Percentiles rank a stretch among this genome's conserved stretches.
phyloP scores from a whole-genome alignment of 164 flowering plant genomes.

The Malania oleifera region DNA sequence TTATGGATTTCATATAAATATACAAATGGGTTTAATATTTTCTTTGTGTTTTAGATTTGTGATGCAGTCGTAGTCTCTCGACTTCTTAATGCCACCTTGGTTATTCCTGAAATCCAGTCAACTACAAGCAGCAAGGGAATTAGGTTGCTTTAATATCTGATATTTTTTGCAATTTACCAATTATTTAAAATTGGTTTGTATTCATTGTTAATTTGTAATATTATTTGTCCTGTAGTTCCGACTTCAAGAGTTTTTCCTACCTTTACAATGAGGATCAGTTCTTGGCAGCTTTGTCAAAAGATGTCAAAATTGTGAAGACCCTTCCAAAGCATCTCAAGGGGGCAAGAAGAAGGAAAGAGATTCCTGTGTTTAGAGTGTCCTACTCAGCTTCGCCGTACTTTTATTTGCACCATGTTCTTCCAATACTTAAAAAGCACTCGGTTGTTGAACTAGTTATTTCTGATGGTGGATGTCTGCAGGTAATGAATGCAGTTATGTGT shows the following conservation, averaged over 20 bases:
- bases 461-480: constrained; percentile 98
- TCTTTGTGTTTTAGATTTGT: constrained; percentile 52
- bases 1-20: not conserved
- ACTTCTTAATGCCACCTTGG: constrained; percentile 87
- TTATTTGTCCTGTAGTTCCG: constrained; percentile 46
- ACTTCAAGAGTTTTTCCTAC: constrained; percentile 92
- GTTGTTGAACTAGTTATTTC: constrained; percentile 80
- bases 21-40: not conserved
- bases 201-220: not conserved
- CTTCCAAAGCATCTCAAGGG: constrained; percentile 80
- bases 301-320: constrained; percentile 66
- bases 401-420: constrained; percentile 66
- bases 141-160: constrained; percentile 40
- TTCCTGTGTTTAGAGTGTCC: constrained; percentile 72
- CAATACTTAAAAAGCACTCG: constrained; percentile 59
- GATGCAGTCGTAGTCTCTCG: constrained; percentile 87
- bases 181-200: not conserved
- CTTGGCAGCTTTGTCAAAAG: constrained; percentile 66
- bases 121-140: constrained; percentile 96
- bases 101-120: constrained; percentile 88
- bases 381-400: constrained; percentile 60
- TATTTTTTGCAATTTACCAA: not conserved
- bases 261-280: constrained; percentile 95
- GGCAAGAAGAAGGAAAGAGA: constrained; percentile 76
- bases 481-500: constrained; percentile 17